Evolutionary conservation across 768 basidiomycete genomes (phyloP), one percentile per base, ranked within the genome.

Genomic region (Mycena epipterygia): DNA sequence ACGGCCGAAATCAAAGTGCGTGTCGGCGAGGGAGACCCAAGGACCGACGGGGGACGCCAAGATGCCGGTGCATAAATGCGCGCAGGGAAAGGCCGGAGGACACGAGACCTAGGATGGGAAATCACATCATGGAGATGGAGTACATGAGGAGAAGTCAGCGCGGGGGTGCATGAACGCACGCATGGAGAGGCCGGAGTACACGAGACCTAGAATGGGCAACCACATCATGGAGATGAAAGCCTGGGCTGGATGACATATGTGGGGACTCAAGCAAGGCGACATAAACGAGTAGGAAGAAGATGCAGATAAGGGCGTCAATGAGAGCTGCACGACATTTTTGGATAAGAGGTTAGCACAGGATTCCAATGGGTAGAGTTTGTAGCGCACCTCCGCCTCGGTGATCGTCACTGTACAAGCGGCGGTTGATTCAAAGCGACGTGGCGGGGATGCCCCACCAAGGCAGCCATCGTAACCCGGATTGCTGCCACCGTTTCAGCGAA

Each of bases 211-310:
- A 6, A 79, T n/a, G 23, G 7, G n/a, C 0, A 88, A 87, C 82
- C 83, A 85, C 12, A 73, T 51, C 16, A 57, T 75, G 6, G 78
- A 74, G 1, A 89, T 48, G 27, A 80, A 76, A 48, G n/a, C n/a
- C 81, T 84, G 76, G 23, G 77, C 79, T 0, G 85, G 82, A 41
- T 62, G 77, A 59, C 89, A 90, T 0, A 89, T 89, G 1, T n/a
- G n/a, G n/a, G n/a, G n/a, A n/a, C n/a, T n/a, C n/a, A n/a, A n/a
- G n/a, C n/a, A n/a, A n/a, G n/a, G 79, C 80, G 79, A 89, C 83
- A 64, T 81, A 80, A 2, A 89, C 17, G 0, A 85, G 11, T 1
- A 90, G 90, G 5, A 88, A 77, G 0, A 84, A 80, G 1, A 87
- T 67, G 53, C 88, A 84, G 23, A 89, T 84, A 2, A 82, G 61